phyloP scores from a whole-genome alignment of 257 asterid genomes.

The Nicotiana knightiana region DNA sequence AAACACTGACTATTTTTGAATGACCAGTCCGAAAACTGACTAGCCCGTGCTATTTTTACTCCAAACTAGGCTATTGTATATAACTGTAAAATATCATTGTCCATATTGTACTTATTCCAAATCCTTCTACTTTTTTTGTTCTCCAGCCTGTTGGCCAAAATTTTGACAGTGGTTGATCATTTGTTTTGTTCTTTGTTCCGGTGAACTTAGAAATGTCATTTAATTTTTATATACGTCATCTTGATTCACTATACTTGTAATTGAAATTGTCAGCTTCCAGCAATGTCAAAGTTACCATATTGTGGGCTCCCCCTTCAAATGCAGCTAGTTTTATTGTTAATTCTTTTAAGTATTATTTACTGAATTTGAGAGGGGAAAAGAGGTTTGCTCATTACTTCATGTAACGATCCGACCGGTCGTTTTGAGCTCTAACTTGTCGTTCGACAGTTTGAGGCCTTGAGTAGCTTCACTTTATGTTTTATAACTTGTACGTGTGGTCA shows the following conservation, averaged over 20 bases:
- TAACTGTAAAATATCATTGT: background rate
- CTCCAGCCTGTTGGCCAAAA: background rate
- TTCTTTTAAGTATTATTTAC: background rate
- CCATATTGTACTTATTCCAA: background rate
- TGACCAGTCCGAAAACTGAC: no score
- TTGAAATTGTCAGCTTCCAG: background rate
- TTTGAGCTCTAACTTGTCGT: no score
- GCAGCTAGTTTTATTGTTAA: background rate
- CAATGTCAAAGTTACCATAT: background rate
- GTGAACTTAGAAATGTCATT: background rate
- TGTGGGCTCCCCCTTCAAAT: background rate
- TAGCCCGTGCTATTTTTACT: no score
- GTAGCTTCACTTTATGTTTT: no score
- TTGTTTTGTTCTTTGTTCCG: background rate
- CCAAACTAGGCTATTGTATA: background rate
- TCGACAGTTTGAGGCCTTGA: no score
- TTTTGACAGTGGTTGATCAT: background rate
- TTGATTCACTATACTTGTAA: background rate
- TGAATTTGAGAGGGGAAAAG: background rate
- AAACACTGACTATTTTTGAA: no score
- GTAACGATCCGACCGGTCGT: background rate
- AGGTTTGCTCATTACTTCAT: background rate
- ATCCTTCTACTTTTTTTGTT: background rate
- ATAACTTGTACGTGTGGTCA: no score
- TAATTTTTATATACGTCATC: background rate